Conservation (phyloP, 371 early-diverging fungal species). For the Syncephalastrum sp. region DNA sequence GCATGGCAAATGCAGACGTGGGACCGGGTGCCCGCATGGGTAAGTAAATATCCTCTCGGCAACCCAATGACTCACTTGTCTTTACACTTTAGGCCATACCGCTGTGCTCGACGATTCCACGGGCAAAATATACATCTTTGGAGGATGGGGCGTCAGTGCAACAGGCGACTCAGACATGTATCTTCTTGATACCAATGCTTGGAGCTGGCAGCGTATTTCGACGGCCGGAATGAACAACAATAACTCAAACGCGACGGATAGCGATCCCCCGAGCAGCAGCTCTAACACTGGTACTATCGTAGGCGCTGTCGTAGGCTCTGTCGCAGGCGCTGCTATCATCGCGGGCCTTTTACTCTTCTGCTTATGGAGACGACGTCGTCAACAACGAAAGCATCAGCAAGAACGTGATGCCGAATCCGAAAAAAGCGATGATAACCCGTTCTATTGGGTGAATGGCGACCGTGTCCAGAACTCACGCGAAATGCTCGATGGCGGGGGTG, state of each 20-base stretch:
- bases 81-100: slow-evolving; percentile 29
- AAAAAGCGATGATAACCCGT: neutral
- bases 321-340: slow-evolving; percentile 10
- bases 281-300: slow-evolving; percentile 9
- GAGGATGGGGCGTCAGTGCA: slow-evolving; percentile 35
- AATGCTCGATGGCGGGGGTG: neutral
- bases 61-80: neutral
- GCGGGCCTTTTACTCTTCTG: slow-evolving; percentile 10
- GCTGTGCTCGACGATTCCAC: slow-evolving; percentile 27
- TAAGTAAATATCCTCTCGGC: slow-evolving; percentile 4
- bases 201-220: slow-evolving; percentile 32
- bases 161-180: slow-evolving; percentile 29
- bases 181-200: slow-evolving; percentile 19
- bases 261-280: neutral
- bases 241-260: neutral
- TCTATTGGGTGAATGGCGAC: neutral
- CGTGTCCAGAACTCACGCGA: neutral
- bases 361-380: slow-evolving; percentile 5
- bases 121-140: slow-evolving; percentile 32
- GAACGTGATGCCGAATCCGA: neutral
- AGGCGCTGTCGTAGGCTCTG: slow-evolving; percentile 17
- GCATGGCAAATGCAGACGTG: slow-evolving; percentile 20
- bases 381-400: slow-evolving; percentile 6
- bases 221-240: slow-evolving; percentile 3
- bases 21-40: slow-evolving; percentile 45